Percentiles rank a stretch among this genome's conserved stretches.
These are phyloP conservation scores for Vaccinium myrtillus DNA, from an alignment of 148 eudicot species.

Conservation along the genomic window DNA sequence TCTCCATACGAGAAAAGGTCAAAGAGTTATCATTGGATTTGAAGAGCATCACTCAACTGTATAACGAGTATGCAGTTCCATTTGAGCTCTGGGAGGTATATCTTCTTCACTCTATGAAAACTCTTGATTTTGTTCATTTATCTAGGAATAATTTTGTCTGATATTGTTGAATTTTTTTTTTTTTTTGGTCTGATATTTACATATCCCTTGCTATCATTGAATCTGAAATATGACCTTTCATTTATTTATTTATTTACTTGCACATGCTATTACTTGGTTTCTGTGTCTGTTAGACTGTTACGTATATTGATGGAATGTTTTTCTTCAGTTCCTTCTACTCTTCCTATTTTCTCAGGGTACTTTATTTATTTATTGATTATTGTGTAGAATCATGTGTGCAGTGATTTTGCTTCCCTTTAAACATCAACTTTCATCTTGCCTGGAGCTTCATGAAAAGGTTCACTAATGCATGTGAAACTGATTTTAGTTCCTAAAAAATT, in stretches of 20 bases:
- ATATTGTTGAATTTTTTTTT: too few species aligned
- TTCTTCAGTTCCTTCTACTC: not conserved
- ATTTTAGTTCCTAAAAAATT: not conserved
- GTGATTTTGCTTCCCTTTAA: not conserved
- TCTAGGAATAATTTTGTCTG: not conserved
- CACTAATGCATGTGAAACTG: not conserved
- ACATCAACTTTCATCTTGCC: not conserved
- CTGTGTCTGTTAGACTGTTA: not conserved
- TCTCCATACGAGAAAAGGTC: slow-evolving; percentile 52
- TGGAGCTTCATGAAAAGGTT: not conserved
- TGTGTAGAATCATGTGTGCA: not conserved
- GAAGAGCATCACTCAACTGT: slow-evolving; percentile 84
- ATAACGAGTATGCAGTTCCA: slow-evolving; percentile 95
- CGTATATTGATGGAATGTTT: not conserved
- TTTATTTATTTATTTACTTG: not conserved
- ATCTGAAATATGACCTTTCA: not conserved
- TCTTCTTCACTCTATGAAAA: not conserved
- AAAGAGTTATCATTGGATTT: slow-evolving; percentile 82
- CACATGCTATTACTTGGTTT: slow-evolving; percentile 6
- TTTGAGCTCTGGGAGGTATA: slow-evolving; percentile 96
- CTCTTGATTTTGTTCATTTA: not conserved
- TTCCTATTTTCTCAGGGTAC: not conserved
- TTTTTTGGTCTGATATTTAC: not conserved
- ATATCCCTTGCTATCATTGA: not conserved
- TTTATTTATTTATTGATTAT: not conserved